Percentiles rank a stretch among this genome's conserved stretches.
Evolutionary conservation across 345 rosid genomes (phyloP).

Genomic region (Zanthoxylum bungeanum): DNA sequence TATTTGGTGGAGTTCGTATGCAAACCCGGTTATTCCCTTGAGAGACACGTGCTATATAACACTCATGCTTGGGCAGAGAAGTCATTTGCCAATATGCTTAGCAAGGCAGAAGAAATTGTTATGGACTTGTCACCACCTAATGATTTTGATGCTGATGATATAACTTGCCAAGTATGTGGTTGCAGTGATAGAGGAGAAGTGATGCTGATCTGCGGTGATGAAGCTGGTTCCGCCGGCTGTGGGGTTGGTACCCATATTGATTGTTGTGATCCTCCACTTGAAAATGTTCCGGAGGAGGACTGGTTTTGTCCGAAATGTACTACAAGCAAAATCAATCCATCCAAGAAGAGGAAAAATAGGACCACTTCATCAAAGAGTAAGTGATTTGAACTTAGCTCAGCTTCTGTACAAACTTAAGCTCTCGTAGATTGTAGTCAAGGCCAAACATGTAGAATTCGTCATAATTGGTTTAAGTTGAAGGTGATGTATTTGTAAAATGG

Average conservation of each 20-base stretch:
- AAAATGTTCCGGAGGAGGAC: conserved; percentile 54
- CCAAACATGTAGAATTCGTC: conserved; percentile 4
- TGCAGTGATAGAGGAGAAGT: conserved; percentile 51
- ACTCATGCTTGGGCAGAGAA: conserved; percentile 78
- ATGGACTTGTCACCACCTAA: conserved; percentile 12
- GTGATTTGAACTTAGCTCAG: neutral
- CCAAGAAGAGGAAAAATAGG: conserved; percentile 22
- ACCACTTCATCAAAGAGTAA: conserved; percentile 1
- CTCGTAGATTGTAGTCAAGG: neutral
- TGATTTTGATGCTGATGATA: conserved; percentile 16
- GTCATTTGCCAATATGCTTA: conserved; percentile 47
- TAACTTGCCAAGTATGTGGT: conserved; percentile 48
- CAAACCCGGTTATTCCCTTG: conserved; percentile 84
- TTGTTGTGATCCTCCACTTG: conserved; percentile 66
- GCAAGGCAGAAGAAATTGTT: conserved; percentile 37
- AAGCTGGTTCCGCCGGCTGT: conserved; percentile 52
- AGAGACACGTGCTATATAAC: conserved; percentile 70
- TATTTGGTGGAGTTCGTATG: conserved; percentile 95
- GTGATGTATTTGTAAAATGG: neutral
- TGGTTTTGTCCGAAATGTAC: conserved; percentile 63
- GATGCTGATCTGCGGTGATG: conserved; percentile 70
- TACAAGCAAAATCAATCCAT: neutral
- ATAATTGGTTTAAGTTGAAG: neutral
- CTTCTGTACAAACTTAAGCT: neutral
- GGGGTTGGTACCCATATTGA: conserved; percentile 57